Conservation (phyloP, 176 grass and related monocot species). For the Oryza meyeriana region DNA sequence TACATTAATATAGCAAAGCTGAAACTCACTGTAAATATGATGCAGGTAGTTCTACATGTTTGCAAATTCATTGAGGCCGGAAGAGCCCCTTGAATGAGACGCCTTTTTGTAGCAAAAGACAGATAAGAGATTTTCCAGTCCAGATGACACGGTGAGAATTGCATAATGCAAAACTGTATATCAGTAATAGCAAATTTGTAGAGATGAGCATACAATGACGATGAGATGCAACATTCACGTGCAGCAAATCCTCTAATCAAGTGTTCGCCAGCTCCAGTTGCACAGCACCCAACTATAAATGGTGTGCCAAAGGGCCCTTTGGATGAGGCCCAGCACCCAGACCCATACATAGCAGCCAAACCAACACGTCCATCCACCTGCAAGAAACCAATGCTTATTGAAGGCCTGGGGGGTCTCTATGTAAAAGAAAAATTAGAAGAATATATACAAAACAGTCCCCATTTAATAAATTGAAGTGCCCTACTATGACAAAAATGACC, state of each 20-base stretch:
- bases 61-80: background rate
- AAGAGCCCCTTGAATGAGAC: background rate
- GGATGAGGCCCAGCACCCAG: constrained; percentile 87
- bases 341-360: constrained; percentile 95
- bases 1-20: background rate
- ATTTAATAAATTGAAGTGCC: background rate
- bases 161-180: background rate
- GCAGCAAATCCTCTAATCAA: constrained; percentile 91
- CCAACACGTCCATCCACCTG: constrained; percentile 91
- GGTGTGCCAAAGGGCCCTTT: constrained; percentile 75
- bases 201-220: constrained; percentile 58
- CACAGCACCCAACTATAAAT: constrained; percentile 68
- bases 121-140: background rate
- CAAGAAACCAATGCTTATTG: constrained; percentile 28
- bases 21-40: background rate
- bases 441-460: background rate
- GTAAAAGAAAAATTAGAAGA: background rate
- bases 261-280: constrained; percentile 87
- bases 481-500: background rate
- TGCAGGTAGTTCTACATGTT: background rate
- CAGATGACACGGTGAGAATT: background rate
- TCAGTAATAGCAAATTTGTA: background rate
- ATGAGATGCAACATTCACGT: constrained; percentile 84
- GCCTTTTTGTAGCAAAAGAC: background rate
- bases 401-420: background rate